Percentiles rank a stretch among this genome's conserved stretches.
Conservation (phyloP, 805 yeast species). For the Yarrowia bubula region DNA sequence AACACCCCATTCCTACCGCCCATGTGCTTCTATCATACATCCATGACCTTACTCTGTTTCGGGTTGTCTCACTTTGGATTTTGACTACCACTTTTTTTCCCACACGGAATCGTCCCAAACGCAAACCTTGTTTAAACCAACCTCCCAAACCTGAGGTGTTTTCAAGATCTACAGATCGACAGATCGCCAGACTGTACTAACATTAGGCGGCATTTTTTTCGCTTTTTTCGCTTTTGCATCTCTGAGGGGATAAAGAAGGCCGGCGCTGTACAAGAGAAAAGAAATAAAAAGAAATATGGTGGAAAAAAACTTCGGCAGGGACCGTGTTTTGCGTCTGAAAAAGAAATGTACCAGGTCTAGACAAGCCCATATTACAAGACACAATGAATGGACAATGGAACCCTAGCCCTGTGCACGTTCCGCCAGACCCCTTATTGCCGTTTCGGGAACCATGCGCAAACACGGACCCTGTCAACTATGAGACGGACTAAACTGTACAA, state of each 20-base stretch:
- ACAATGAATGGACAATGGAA: background rate
- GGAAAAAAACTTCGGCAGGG: background rate
- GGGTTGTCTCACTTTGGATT: background rate
- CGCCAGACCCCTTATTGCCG: background rate
- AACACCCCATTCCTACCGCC: too few species aligned
- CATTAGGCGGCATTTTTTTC: background rate
- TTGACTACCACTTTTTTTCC: background rate
- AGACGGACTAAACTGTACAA: background rate
- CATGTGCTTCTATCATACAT: too few species aligned
- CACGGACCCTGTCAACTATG: constrained; percentile 20
- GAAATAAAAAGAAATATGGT: background rate
- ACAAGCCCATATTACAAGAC: background rate
- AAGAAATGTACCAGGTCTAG: background rate
- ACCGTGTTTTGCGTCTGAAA: background rate
- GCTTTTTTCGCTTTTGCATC: background rate
- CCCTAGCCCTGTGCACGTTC: background rate
- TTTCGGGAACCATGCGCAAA: background rate
- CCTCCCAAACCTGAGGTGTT: constrained; percentile 21
- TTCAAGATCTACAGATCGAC: constrained; percentile 14
- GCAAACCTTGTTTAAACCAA: background rate
- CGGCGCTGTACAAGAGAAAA: background rate
- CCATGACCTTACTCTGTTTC: background rate
- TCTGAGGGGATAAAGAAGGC: background rate
- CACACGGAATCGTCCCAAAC: background rate
- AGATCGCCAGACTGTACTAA: background rate